Evolutionary conservation across 2,329 filamentous ascomycete species (phyloP).

Genomic region (Apiospora pterosperma): DNA sequence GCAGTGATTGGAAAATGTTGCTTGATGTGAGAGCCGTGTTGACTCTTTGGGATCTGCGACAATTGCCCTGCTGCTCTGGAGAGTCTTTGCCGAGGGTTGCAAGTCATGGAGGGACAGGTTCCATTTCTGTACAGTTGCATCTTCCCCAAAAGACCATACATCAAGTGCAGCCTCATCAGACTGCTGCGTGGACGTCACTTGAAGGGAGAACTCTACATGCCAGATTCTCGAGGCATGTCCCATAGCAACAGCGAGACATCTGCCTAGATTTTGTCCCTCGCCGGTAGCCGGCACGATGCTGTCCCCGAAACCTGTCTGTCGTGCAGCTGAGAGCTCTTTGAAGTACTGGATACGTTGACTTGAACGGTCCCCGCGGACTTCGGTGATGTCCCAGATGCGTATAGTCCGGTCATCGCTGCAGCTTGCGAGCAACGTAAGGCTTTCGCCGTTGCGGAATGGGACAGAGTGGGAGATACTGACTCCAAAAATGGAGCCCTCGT

Average conservation of each 20-base stretch:
- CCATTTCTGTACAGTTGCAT: conserved; percentile 76
- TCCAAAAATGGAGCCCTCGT: conserved; percentile 93
- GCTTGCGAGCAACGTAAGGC: conserved; percentile 69
- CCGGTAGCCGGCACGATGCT: conserved; percentile 25
- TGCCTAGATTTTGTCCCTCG: conserved; percentile 26
- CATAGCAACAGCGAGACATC: conserved; percentile 69
- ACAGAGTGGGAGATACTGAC: conserved; percentile 70
- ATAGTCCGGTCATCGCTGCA: conserved; percentile 95
- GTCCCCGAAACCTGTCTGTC: conserved; percentile 63
- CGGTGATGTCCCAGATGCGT: conserved; percentile 79
- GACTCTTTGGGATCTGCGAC: neutral
- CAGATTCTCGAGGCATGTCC: conserved; percentile 89
- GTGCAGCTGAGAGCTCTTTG: conserved; percentile 29
- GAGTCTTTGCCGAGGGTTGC: neutral
- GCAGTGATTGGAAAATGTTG: conserved; percentile 62
- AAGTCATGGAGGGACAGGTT: conserved; percentile 39
- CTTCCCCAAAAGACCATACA: conserved; percentile 80
- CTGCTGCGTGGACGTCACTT: conserved; percentile 14
- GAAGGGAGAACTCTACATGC: conserved; percentile 66
- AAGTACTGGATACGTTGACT: conserved; percentile 26
- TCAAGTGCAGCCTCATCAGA: conserved; percentile 38
- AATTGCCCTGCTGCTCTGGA: neutral
- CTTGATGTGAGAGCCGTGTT: conserved; percentile 45
- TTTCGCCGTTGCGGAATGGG: conserved; percentile 29
- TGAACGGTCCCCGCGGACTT: conserved; percentile 32